These are phyloP conservation scores for Starmerella asiatica DNA, from an alignment of 805 yeast species.

Conservation along the genomic window DNA sequence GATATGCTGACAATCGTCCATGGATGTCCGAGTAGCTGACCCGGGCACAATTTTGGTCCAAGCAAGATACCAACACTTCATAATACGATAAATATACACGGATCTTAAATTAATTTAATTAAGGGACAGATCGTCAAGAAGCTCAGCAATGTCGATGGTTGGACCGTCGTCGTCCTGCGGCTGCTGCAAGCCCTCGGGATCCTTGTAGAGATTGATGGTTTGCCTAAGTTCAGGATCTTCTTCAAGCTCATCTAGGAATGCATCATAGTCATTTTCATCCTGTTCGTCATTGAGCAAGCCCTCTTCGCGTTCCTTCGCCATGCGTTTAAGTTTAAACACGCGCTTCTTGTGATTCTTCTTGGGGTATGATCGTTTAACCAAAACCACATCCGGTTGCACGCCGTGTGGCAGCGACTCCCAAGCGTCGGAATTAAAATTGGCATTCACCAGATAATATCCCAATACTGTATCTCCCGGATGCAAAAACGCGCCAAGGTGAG, in stretches of 20 bases:
- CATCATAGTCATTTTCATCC: conserved; percentile 88
- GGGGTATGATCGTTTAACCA: conserved; percentile 77
- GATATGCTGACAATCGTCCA: no score
- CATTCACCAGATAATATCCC: conserved; percentile 70
- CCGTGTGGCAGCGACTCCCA: conserved; percentile 31
- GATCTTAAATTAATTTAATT: no score
- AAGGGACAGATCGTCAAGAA: conserved; percentile 76
- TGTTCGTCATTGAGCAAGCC: conserved; percentile 45
- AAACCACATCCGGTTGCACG: conserved; percentile 56
- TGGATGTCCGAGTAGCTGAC: no score
- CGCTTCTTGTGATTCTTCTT: conserved; percentile 53
- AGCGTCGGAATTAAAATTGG: conserved; percentile 51
- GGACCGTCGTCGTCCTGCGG: conserved; percentile 63
- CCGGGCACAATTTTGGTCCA: no score
- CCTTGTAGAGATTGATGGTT: conserved; percentile 77
- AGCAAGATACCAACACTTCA: no score
- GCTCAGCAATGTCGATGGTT: conserved; percentile 75
- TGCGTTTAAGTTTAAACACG: conserved; percentile 89
- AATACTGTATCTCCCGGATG: conserved; percentile 88
- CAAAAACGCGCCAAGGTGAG: conserved; percentile 79
- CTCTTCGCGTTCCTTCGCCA: conserved; percentile 73
- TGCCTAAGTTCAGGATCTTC: conserved; percentile 92
- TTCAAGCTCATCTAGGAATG: conserved; percentile 92
- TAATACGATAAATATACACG: no score
- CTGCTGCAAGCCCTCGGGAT: conserved; percentile 22